phyloP scores from a whole-genome alignment of 1,284 basidiomycete genomes.

The Pseudozyma thailandica region DNA sequence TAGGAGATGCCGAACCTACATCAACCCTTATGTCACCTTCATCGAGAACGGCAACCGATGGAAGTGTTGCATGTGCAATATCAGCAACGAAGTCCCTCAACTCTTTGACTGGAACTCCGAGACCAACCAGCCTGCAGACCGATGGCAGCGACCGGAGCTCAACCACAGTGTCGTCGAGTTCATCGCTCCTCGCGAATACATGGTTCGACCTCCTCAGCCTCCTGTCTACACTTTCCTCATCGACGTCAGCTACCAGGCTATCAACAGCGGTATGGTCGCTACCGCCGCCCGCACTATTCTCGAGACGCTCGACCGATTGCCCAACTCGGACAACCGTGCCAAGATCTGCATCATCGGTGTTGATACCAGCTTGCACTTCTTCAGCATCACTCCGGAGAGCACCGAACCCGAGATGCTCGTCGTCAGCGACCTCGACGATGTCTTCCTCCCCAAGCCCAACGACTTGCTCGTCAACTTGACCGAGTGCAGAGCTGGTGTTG shows the following conservation, averaged over 20 bases:
- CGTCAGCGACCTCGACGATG: constrained; percentile 94
- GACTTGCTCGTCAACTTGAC: constrained; percentile 93
- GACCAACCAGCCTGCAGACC: constrained; percentile 91
- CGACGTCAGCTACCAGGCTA: constrained; percentile 90
- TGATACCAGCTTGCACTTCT: constrained; percentile 94
- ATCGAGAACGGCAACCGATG: constrained; percentile 98
- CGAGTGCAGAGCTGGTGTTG: constrained; percentile 84
- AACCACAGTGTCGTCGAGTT: constrained; percentile 95
- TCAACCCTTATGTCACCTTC: constrained; percentile 98
- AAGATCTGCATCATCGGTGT: constrained; percentile 93
- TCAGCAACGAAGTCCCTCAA: constrained; percentile 98
- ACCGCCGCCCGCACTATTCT: constrained; percentile 95
- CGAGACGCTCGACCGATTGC: constrained; percentile 92
- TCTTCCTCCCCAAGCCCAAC: constrained; percentile 95
- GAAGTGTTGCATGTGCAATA: constrained; percentile 99
- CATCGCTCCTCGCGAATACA: constrained; percentile 98
- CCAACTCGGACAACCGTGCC: constrained; percentile 91
- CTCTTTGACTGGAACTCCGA: constrained; percentile 98
- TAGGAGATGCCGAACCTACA: constrained; percentile 95
- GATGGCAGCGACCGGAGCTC: constrained; percentile 92
- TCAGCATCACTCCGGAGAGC: constrained; percentile 83
- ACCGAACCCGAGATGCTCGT: constrained; percentile 94
- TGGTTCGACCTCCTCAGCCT: constrained; percentile 96
- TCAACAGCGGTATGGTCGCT: constrained; percentile 87
- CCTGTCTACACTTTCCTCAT: constrained; percentile 97